Evolutionary conservation across 2,329 filamentous ascomycete genomes (phyloP).

Genomic region (Myrmaecium sp.): DNA sequence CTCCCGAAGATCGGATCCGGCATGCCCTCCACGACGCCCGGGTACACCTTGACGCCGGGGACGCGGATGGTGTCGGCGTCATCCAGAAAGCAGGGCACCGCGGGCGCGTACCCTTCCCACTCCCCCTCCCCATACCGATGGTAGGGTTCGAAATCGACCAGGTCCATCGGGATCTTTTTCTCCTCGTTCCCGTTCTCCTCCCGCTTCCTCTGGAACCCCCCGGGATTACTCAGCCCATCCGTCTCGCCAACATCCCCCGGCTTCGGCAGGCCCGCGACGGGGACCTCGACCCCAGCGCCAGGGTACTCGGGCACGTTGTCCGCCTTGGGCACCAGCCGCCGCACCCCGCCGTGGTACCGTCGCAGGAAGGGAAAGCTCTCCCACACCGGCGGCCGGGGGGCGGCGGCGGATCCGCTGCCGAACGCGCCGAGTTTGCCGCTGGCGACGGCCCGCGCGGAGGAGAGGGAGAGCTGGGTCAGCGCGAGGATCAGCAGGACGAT

Average conservation of each 20-base stretch:
- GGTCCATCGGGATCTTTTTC: slow-evolving; percentile 11
- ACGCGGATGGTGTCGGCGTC: slow-evolving; percentile 44
- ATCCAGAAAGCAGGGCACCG: slow-evolving; percentile 68
- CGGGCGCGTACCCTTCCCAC: slow-evolving; percentile 40
- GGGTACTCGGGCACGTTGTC: slow-evolving; percentile 74
- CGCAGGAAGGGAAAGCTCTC: slow-evolving; percentile 72
- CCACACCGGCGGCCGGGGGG: slow-evolving; percentile 57
- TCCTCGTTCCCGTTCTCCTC: slow-evolving; percentile 14
- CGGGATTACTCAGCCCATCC: not conserved
- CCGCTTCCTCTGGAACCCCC: no score
- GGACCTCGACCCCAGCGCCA: slow-evolving; percentile 33
- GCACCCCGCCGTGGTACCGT: slow-evolving; percentile 78
- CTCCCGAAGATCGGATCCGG: slow-evolving; percentile 77
- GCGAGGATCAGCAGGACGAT: slow-evolving; percentile 63
- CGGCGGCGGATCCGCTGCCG: slow-evolving; percentile 38
- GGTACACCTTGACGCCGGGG: slow-evolving; percentile 55
- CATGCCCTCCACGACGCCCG: slow-evolving; percentile 68
- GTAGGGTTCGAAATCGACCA: slow-evolving; percentile 47
- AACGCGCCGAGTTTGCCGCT: slow-evolving; percentile 43
- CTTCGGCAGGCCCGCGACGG: slow-evolving; percentile 5
- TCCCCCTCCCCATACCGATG: slow-evolving; percentile 41
- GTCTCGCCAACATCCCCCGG: slow-evolving; percentile 16
- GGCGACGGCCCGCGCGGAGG: slow-evolving; percentile 52
- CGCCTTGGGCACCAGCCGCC: slow-evolving; percentile 46
- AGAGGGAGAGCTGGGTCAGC: no score